Percentiles rank a stretch among this genome's conserved stretches.
Conservation (phyloP, 805 yeast species). For the Spathaspora girioi region DNA sequence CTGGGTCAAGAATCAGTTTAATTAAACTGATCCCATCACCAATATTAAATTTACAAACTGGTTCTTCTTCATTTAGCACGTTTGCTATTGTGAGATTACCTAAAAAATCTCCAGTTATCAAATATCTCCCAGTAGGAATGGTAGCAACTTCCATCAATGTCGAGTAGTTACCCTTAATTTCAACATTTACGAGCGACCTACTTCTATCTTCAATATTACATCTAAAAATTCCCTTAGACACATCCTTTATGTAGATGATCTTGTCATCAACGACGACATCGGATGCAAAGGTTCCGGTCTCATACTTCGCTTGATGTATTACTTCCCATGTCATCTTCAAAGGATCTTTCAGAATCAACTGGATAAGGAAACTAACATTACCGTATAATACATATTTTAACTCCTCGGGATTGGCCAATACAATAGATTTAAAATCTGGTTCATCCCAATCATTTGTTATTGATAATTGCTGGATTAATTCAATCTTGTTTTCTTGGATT, state of each 20-base stretch:
- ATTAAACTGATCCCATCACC: constrained; percentile 6
- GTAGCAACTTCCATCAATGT: neutral
- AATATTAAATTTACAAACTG: neutral
- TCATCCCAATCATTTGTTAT: neutral
- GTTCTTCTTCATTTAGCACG: neutral
- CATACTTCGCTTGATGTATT: neutral
- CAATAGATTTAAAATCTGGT: neutral
- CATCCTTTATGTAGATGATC: too few species aligned
- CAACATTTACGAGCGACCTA: neutral
- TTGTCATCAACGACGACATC: too few species aligned
- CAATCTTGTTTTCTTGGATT: neutral
- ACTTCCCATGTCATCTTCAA: neutral
- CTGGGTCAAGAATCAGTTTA: neutral
- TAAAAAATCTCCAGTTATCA: constrained; percentile 4
- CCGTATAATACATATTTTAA: neutral
- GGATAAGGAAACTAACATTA: neutral
- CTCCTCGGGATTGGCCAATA: neutral
- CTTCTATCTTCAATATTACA: neutral
- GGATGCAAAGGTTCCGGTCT: too few species aligned
- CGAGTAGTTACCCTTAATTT: neutral
- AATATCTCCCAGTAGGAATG: neutral
- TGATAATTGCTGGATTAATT: neutral
- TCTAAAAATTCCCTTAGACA: too few species aligned
- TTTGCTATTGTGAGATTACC: constrained; percentile 2
- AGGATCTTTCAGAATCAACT: neutral